Conservation (phyloP, 768 basidiomycete genomes). For the Rhodosporidiobolus sp. region DNA sequence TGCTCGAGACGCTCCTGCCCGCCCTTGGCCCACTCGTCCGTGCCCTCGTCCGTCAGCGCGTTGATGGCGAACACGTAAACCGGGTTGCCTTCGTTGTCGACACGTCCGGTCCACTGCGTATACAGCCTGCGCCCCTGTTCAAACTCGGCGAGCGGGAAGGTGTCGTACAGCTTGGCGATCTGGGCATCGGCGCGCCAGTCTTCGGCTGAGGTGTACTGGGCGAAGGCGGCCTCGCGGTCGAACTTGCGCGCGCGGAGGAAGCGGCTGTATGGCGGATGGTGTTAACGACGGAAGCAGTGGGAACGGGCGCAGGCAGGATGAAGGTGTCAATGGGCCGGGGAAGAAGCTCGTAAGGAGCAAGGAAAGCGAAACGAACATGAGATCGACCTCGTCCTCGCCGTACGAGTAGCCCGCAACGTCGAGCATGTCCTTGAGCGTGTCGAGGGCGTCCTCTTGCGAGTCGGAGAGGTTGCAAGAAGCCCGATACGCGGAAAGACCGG, state of each 20-base stretch:
- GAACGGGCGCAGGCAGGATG: background rate
- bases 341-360: background rate
- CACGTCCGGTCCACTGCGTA: conserved; percentile 74
- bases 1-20: conserved; percentile 61
- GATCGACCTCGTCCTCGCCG: conserved; percentile 64
- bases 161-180: conserved; percentile 63
- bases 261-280: conserved; percentile 55
- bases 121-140: conserved; percentile 63
- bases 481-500: conserved; percentile 6
- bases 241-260: conserved; percentile 78
- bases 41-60: conserved; percentile 56
- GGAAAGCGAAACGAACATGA: conserved; percentile 56
- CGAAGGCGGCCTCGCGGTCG: conserved; percentile 61
- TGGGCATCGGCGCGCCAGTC: conserved; percentile 65
- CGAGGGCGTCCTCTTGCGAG: conserved; percentile 56
- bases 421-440: conserved; percentile 59
- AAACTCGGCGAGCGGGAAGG: conserved; percentile 62
- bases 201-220: conserved; percentile 67
- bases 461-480: conserved; percentile 55
- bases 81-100: conserved; percentile 72
- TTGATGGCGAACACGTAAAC: conserved; percentile 72
- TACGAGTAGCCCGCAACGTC: conserved; percentile 56
- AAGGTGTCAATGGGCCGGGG: background rate
- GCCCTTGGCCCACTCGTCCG: conserved; percentile 62
- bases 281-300: background rate